Percentiles rank a stretch among this genome's conserved stretches.
These are phyloP conservation scores for Eragrostis tef DNA, from an alignment of 202 grass and related monocot genomes.

Conservation along the genomic window DNA sequence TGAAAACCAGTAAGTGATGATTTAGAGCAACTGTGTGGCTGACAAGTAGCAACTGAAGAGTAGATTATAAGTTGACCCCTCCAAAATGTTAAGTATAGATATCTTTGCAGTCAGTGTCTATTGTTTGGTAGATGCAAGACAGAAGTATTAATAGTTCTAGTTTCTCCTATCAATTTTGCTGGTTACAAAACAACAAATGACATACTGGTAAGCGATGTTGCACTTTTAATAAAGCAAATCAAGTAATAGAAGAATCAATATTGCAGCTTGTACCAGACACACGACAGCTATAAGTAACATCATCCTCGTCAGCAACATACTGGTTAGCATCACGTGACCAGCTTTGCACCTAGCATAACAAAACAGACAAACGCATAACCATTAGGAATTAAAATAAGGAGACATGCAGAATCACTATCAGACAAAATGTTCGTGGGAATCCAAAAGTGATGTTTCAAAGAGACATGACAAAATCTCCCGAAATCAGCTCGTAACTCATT, in stretches of 20 bases:
- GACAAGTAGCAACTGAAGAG: constrained; percentile 13
- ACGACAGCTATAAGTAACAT: constrained; percentile 88
- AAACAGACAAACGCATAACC: constrained; percentile 36
- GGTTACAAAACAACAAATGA: not conserved
- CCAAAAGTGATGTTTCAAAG: not conserved
- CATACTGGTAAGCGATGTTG: not conserved
- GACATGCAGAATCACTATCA: not conserved
- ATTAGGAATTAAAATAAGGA: constrained; percentile 28
- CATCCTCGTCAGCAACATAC: constrained; percentile 97
- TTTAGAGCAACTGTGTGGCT: constrained; percentile 2
- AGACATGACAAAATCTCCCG: not conserved
- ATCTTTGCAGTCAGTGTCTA: constrained; percentile 3
- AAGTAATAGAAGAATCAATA: constrained; percentile 28
- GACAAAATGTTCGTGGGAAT: not conserved
- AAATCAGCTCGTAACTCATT: constrained; percentile 6
- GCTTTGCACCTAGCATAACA: constrained; percentile 68
- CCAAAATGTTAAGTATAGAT: not conserved
- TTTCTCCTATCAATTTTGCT: not conserved
- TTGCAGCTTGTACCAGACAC: constrained; percentile 79
- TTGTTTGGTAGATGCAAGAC: constrained; percentile 21
- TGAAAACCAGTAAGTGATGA: constrained; percentile 50
- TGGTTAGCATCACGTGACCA: constrained; percentile 93
- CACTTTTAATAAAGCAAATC: constrained; percentile 19
- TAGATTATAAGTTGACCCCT: not conserved
- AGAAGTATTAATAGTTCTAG: constrained; percentile 3